Conservation (phyloP, 2,329 filamentous ascomycete species). For the Stagonosporopsis vannaccii region DNA sequence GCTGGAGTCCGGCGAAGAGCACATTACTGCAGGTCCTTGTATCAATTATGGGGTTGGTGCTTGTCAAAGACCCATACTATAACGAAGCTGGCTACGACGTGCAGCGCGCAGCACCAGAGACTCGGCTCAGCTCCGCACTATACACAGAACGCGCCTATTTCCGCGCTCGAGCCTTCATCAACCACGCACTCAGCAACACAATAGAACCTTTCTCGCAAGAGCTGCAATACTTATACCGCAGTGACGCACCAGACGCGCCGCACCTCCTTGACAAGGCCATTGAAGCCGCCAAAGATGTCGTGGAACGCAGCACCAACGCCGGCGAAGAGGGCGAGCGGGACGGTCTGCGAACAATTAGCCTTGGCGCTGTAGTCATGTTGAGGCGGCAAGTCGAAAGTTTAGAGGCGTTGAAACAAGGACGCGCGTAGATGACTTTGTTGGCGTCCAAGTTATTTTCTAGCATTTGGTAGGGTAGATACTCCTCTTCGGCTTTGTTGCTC, state of each 20-base stretch:
- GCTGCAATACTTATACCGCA: constrained; percentile 61
- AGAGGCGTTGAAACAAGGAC: constrained; percentile 30
- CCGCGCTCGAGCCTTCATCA: constrained; percentile 60
- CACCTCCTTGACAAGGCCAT: constrained; percentile 55
- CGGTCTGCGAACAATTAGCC: constrained; percentile 56
- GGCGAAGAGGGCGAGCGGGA: constrained; percentile 45
- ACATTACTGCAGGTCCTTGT: constrained; percentile 65
- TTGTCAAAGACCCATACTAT: constrained; percentile 68
- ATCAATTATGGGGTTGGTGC: constrained; percentile 63
- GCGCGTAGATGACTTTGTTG: neutral
- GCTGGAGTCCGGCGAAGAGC: constrained; percentile 61
- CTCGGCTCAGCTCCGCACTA: constrained; percentile 54
- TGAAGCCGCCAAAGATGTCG: constrained; percentile 50
- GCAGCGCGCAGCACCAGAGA: constrained; percentile 56
- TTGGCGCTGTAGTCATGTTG: constrained; percentile 56
- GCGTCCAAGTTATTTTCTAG: neutral
- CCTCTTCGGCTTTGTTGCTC: neutral
- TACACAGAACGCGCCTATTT: constrained; percentile 65
- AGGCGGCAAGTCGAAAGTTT: constrained; percentile 51
- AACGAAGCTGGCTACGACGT: constrained; percentile 69
- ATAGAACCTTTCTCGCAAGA: constrained; percentile 59
- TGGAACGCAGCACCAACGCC: constrained; percentile 48
- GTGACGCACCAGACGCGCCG: constrained; percentile 43
- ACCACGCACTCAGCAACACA: constrained; percentile 53
- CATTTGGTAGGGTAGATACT: constrained; percentile 2